Evolutionary conservation across 768 basidiomycete genomes (phyloP).

Genomic region (Floccularia luteovirens): DNA sequence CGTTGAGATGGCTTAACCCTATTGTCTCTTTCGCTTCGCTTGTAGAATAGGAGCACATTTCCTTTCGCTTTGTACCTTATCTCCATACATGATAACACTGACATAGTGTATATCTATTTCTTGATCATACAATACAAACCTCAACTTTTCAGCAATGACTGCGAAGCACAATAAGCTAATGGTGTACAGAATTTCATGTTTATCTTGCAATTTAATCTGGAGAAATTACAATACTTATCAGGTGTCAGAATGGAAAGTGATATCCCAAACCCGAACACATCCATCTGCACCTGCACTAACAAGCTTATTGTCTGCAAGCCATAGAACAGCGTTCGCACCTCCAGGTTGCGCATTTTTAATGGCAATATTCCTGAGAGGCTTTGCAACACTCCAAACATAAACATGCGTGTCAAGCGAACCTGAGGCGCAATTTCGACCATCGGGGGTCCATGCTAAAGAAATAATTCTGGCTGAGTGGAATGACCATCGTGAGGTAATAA

Average conservation of each 20-base stretch:
- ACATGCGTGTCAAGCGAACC: slow-evolving; percentile 92
- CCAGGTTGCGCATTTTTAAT: slow-evolving; percentile 85
- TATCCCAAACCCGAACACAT: slow-evolving; percentile 67
- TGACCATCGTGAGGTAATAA: slow-evolving; percentile 74
- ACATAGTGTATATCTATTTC: not conserved
- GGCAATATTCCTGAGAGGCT: slow-evolving; percentile 65
- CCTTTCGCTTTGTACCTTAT: not conserved
- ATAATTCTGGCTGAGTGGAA: slow-evolving; percentile 80
- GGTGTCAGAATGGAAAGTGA: slow-evolving; percentile 40
- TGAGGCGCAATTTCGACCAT: slow-evolving; percentile 73
- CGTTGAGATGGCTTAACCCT: slow-evolving; percentile 43
- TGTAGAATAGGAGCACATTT: not conserved
- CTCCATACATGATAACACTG: not conserved
- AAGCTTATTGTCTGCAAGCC: slow-evolving; percentile 58
- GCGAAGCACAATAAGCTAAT: too few species aligned
- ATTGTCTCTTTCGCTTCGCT: not conserved
- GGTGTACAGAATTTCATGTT: too few species aligned
- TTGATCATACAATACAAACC: slow-evolving; percentile 1
- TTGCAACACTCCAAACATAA: slow-evolving; percentile 76
- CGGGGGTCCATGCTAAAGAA: slow-evolving; percentile 68
- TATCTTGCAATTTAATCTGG: too few species aligned
- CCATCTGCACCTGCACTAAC: slow-evolving; percentile 78
- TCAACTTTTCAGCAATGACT: too few species aligned
- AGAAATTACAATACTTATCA: too few species aligned
- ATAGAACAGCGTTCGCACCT: slow-evolving; percentile 76